Conservation (phyloP, 2,329 filamentous ascomycete genomes). For the Hansfordia pulvinata region DNA sequence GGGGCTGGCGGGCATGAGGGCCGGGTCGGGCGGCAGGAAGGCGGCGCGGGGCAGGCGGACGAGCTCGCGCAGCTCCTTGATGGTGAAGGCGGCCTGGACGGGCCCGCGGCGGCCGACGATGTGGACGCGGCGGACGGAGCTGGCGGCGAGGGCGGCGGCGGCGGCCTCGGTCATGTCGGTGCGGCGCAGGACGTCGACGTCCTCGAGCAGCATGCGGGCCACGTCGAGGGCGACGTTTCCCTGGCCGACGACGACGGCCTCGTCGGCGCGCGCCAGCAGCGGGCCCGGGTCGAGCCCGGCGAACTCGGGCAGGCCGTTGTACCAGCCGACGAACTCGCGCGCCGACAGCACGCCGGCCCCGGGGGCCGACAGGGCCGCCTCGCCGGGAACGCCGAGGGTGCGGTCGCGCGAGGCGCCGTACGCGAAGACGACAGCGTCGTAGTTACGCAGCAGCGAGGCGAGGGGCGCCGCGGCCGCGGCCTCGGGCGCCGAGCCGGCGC, state of each 20-base stretch:
- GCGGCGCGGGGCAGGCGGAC: conserved; percentile 60
- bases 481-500: too few relatives aligned
- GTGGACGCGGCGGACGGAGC: conserved; percentile 64
- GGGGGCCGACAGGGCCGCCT: conserved; percentile 53
- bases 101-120: conserved; percentile 85
- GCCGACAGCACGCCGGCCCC: conserved; percentile 76
- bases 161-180: conserved; percentile 88
- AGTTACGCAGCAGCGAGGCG: conserved; percentile 58
- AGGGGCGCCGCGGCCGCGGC: too few relatives aligned
- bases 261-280: conserved; percentile 62
- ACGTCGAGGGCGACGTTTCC: conserved; percentile 95
- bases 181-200: conserved; percentile 57
- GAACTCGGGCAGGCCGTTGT: conserved; percentile 85
- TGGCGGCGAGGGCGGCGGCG: conserved; percentile 56
- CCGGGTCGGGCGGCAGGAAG: conserved; percentile 55
- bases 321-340: conserved; percentile 93
- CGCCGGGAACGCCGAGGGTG: conserved; percentile 65
- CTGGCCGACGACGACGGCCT: conserved; percentile 82
- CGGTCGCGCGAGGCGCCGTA: conserved; percentile 85
- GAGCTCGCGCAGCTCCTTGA: conserved; percentile 85
- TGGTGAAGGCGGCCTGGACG: conserved; percentile 88
- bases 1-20: conserved; percentile 58
- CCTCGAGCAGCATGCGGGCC: conserved; percentile 70
- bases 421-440: conserved; percentile 83
- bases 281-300: conserved; percentile 57